These are phyloP conservation scores for Urtica urens DNA, from an alignment of 306 rosid genomes.

Conservation along the genomic window DNA sequence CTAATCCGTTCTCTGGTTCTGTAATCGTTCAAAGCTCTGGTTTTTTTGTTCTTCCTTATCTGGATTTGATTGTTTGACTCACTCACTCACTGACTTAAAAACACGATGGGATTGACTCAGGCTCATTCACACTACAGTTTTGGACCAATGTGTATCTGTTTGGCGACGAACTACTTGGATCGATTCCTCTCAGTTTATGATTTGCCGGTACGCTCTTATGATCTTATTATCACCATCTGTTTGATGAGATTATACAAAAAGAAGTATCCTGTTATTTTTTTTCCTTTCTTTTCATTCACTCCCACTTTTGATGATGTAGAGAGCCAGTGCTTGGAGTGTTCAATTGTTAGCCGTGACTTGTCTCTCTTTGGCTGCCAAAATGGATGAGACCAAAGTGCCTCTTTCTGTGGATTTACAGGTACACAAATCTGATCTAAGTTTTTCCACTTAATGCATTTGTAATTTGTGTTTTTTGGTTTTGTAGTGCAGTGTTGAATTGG, in stretches of 20 bases:
- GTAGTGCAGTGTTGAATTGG: not conserved
- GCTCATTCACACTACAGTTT: conserved; percentile 41
- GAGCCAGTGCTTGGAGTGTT: conserved; percentile 35
- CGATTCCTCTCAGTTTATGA: conserved; percentile 52
- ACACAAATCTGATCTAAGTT: conserved; percentile 11
- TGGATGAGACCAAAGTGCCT: conserved; percentile 51
- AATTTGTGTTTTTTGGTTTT: not conserved
- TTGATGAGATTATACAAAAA: not conserved
- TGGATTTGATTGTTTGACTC: conserved; percentile 4
- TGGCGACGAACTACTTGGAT: conserved; percentile 67
- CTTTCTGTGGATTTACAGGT: conserved; percentile 44
- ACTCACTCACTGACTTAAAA: no score
- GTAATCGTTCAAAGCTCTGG: no score
- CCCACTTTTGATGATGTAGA: conserved; percentile 24
- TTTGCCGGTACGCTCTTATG: conserved; percentile 43
- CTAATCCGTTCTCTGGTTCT: no score
- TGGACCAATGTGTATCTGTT: conserved; percentile 44
- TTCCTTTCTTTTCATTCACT: conserved; percentile 1
- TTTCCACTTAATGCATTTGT: not conserved
- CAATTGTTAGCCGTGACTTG: conserved; percentile 63
- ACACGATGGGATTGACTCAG: no score
- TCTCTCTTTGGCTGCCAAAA: conserved; percentile 56
- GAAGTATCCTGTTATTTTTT: not conserved
- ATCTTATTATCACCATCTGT: conserved; percentile 1
- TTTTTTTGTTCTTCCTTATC: not conserved